Conservation (phyloP, 106 monocot species). For the Platanthera guangdongensis region DNA sequence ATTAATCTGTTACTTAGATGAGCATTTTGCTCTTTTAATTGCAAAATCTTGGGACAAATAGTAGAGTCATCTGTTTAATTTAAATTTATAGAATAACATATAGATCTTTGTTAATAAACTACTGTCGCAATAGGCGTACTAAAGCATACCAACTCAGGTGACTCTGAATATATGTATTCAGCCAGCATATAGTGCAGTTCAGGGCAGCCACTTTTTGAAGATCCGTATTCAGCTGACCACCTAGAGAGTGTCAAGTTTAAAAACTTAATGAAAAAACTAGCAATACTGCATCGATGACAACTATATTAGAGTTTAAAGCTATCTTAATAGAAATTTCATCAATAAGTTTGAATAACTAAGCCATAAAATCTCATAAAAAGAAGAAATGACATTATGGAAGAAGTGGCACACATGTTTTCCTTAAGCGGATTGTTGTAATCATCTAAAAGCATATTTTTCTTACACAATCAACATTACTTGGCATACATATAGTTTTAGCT, state of each 20-base stretch:
- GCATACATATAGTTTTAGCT: no score
- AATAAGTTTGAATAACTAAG: background rate
- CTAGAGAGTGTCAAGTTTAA: slow-evolving; percentile 21
- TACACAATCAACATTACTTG: no score
- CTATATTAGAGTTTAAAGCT: background rate
- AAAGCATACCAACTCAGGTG: slow-evolving; percentile 75
- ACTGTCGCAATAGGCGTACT: background rate
- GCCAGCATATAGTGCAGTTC: slow-evolving; percentile 83
- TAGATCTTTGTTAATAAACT: background rate
- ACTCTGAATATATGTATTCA: slow-evolving; percentile 86
- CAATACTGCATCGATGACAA: background rate
- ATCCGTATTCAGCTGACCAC: slow-evolving; percentile 87
- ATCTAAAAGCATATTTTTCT: no score
- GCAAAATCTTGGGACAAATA: background rate
- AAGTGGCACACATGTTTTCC: background rate
- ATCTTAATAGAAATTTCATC: background rate
- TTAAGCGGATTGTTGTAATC: no score
- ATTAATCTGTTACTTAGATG: background rate
- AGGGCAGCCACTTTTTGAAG: slow-evolving; percentile 62
- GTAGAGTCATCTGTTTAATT: background rate
- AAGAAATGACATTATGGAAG: background rate
- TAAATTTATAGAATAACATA: background rate
- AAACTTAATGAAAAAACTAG: background rate
- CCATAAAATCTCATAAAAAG: background rate
- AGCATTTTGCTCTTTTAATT: slow-evolving; percentile 5